Conservation (phyloP, 2,329 filamentous ascomycete genomes). For the Pestalotiopsis sp. region DNA sequence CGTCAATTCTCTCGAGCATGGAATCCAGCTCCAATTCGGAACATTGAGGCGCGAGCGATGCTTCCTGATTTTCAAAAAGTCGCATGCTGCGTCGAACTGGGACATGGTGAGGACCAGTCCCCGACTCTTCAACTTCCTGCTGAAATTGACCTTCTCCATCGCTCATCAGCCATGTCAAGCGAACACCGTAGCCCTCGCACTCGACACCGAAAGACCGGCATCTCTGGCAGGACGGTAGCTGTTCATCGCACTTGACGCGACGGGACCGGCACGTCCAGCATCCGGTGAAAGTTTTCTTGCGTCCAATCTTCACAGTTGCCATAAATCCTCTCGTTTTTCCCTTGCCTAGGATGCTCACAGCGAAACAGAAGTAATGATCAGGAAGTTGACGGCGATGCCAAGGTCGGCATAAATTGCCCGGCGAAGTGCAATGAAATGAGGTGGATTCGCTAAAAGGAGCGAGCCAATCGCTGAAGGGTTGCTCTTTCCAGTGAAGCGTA, state of each 20-base stretch:
- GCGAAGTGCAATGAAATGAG: not conserved
- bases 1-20: constrained; percentile 13
- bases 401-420: not conserved
- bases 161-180: constrained; percentile 17
- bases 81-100: not conserved
- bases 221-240: not conserved
- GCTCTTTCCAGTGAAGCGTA: not conserved
- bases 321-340: not conserved
- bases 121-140: not conserved
- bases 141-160: not conserved
- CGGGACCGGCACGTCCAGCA: constrained; percentile 8
- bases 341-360: not conserved
- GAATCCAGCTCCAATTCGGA: constrained; percentile 12
- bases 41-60: not conserved
- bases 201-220: constrained; percentile 13
- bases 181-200: constrained; percentile 22
- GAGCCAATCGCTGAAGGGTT: not conserved
- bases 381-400: not conserved
- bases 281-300: constrained; percentile 8
- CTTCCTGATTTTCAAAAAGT: not conserved
- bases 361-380: not conserved
- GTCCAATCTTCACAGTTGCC: not conserved
- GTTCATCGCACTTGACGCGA: constrained; percentile 10
- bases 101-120: not conserved
- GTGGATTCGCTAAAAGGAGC: not conserved